Evolutionary conservation across 805 yeast genomes (phyloP), one percentile per base, ranked within the genome.

Genomic region (Teunomyces funiuensis): DNA sequence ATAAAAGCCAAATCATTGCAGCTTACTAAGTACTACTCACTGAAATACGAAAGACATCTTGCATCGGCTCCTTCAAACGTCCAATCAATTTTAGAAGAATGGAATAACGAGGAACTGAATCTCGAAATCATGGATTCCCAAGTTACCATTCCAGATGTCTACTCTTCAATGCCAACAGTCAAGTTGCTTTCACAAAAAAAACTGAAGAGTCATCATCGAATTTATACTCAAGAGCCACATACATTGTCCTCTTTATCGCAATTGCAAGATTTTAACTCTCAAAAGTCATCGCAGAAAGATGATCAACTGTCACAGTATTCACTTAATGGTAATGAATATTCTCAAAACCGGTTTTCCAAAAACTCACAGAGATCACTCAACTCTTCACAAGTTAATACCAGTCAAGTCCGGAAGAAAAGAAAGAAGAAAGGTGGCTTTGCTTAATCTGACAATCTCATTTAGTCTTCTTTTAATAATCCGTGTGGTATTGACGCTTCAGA

Each of bases 361-460:
- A 20, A 16, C 34, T 27, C 29, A 18, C 31, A 18, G 11, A 16
- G 33, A 30, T 17, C 18, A 38, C 13, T 36, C 20, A 28, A 22
- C 17, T 23, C 36, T 5, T 46, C 50, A 14, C 49, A 41, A 40
- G 17, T 18, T 3, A 31, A 14, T 25, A 44, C 37, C 2, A 45
- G 51, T 13, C 51, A 50, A 28, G 33, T 33, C 19, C 42, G 41
- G 42, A 63, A 59, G 51, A 67, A 61, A 50, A 74, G 71, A 61
- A 74, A 70, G 53, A 70, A 65, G 47, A 66, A 69, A 42, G 70
- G 79, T 11, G 82, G 82, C 3, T 77, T 77, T 57, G 73, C 71
- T 19, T 76, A 51, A 53, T 31, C 18, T 20, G 15, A 20, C 23
- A 8, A 17, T 23, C 26, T 22, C 13, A 36, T 14, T 15, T 14